A percentile compares a stretch with the other conserved stretches of the same genome.
Evolutionary conservation across 192 early-diverging fungal genomes (phyloP).

Genomic region (Chytriomyces hyalinus): DNA sequence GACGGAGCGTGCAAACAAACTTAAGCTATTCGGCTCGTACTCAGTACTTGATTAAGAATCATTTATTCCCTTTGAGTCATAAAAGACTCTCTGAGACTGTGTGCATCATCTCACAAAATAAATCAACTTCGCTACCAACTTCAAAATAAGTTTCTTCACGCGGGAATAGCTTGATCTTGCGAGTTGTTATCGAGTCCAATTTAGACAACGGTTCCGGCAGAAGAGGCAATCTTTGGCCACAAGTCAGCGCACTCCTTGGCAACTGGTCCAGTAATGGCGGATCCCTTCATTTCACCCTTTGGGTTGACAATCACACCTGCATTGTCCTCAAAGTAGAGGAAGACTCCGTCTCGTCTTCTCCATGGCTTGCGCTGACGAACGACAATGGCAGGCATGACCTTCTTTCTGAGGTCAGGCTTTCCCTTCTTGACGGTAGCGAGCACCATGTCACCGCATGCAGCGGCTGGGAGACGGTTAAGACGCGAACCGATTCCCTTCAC

Average conservation of each 20-base stretch:
- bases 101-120: background rate
- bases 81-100: background rate
- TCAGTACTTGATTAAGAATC: background rate
- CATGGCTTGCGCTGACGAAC: constrained; percentile 99
- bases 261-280: constrained; percentile 99
- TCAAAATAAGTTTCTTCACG: background rate
- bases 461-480: constrained; percentile 96
- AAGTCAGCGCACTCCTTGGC: constrained; percentile 99
- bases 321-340: constrained; percentile 74
- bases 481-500: constrained; percentile 95
- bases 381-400: constrained; percentile 99
- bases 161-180: background rate
- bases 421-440: constrained; percentile 99
- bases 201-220: constrained; percentile 47
- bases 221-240: constrained; percentile 99
- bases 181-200: too few relatives aligned
- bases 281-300: constrained; percentile 99
- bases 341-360: constrained; percentile 97
- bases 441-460: constrained; percentile 99
- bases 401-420: constrained; percentile 99
- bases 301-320: constrained; percentile 99
- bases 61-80: background rate
- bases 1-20: too few relatives aligned
- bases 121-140: background rate
- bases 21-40: too few relatives aligned